These are phyloP conservation scores for Penicillium psychrosexuale DNA, from an alignment of 2,329 filamentous ascomycete genomes.

Conservation along the genomic window DNA sequence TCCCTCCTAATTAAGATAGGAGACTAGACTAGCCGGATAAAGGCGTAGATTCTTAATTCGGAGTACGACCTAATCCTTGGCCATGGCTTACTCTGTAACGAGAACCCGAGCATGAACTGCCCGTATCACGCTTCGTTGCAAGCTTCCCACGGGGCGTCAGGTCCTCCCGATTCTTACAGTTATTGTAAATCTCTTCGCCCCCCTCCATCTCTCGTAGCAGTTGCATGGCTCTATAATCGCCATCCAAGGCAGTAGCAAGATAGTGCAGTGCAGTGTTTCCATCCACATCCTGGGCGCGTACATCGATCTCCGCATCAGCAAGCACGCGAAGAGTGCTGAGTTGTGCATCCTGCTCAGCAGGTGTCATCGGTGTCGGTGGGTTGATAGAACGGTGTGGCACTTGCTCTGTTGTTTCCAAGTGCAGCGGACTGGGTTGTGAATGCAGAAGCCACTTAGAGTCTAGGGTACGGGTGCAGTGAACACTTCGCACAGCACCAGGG, in stretches of 20 bases:
- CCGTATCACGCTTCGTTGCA: not conserved
- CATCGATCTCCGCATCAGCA: not conserved
- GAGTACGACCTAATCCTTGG: too few species aligned
- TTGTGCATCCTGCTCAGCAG: not conserved
- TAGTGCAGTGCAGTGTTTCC: slow-evolving; percentile 18
- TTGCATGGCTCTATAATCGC: not conserved
- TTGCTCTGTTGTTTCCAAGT: not conserved
- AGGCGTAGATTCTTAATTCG: too few species aligned
- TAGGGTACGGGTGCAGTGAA: not conserved
- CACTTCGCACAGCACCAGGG: not conserved
- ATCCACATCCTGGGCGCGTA: slow-evolving; percentile 11
- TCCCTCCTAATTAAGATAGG: too few species aligned
- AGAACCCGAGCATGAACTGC: too few species aligned
- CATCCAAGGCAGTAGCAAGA: slow-evolving; percentile 9
- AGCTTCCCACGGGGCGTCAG: not conserved
- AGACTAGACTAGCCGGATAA: too few species aligned
- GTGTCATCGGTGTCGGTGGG: not conserved
- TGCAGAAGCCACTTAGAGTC: not conserved
- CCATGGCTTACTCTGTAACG: too few species aligned
- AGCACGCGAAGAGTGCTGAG: slow-evolving; percentile 1
- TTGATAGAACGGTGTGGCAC: not conserved
- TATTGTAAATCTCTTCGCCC: not conserved
- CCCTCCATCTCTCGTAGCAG: not conserved
- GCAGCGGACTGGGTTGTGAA: not conserved
- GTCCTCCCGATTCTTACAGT: not conserved